phyloP scores from a whole-genome alignment of 805 yeast genomes.

The Kodamaea sagamina region DNA sequence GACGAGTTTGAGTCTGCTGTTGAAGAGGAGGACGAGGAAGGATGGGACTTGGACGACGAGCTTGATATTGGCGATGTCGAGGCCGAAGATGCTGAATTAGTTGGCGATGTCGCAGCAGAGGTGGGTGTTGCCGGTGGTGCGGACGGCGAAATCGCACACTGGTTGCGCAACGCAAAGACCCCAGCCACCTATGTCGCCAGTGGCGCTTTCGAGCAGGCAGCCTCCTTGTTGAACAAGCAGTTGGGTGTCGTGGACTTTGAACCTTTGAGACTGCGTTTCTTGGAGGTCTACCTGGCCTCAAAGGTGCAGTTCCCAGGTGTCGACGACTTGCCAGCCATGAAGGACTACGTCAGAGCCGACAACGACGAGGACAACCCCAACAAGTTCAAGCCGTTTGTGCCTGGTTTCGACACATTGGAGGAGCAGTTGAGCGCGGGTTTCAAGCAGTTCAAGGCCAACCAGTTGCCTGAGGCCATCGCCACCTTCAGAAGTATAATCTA shows the following conservation, averaged over 20 bases:
- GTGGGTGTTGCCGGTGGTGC: conserved; percentile 28
- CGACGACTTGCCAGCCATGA: conserved; percentile 71
- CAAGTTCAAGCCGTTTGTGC: conserved; percentile 61
- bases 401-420: conserved; percentile 71
- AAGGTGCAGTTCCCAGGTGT: conserved; percentile 75
- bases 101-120: conserved; percentile 10
- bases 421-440: conserved; percentile 70
- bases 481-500: conserved; percentile 79
- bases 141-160: conserved; percentile 64
- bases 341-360: conserved; percentile 66
- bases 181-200: conserved; percentile 95
- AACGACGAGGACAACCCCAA: conserved; percentile 54
- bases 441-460: conserved; percentile 79
- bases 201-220: conserved; percentile 95
- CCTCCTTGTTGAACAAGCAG: conserved; percentile 87
- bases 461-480: conserved; percentile 76
- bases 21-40: conserved; percentile 44
- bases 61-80: conserved; percentile 57
- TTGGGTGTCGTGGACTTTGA: conserved; percentile 83
- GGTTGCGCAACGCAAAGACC: conserved; percentile 87
- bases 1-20: conserved; percentile 19
- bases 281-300: conserved; percentile 80
- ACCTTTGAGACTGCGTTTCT: conserved; percentile 80
- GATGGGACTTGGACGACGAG: conserved; percentile 80
- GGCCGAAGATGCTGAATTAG: conserved; percentile 17